Evolutionary conservation across 805 yeast species (phyloP).

Genomic region (Suhomyces faveliae): DNA sequence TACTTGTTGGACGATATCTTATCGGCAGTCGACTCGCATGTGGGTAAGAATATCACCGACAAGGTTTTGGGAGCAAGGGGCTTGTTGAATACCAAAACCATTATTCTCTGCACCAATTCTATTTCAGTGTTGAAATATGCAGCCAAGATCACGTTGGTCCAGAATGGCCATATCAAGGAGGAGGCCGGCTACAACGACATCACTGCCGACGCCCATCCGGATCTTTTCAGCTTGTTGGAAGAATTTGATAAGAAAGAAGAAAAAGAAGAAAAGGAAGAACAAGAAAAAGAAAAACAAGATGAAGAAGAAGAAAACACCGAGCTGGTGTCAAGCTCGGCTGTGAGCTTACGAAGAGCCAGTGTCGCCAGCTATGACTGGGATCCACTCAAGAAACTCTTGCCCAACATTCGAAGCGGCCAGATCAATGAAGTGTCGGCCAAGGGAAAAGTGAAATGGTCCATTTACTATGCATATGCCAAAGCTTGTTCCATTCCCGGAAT

Average conservation of each 20-base stretch:
- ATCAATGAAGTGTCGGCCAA: conserved; percentile 13
- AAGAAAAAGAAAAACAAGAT: background rate
- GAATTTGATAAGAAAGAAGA: conserved; percentile 31
- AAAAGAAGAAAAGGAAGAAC: background rate
- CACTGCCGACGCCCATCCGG: conserved; percentile 19
- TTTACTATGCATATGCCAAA: conserved; percentile 20
- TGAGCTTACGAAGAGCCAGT: conserved; percentile 29
- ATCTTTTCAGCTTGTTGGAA: conserved; percentile 32
- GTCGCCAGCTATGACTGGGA: conserved; percentile 55
- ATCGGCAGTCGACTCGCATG: conserved; percentile 30
- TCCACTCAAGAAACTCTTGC: conserved; percentile 30
- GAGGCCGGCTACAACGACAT: conserved; percentile 13
- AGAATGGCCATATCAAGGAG: conserved; percentile 20
- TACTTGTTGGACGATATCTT: conserved; percentile 27
- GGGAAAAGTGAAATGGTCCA: conserved; percentile 25
- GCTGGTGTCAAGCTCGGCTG: background rate
- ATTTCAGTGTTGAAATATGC: conserved; percentile 23
- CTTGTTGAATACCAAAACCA: conserved; percentile 23
- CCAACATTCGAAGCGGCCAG: conserved; percentile 41
- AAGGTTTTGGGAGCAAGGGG: conserved; percentile 24
- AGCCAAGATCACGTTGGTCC: conserved; percentile 19
- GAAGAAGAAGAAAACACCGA: background rate
- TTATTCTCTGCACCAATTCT: conserved; percentile 28
- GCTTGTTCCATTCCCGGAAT: conserved; percentile 46
- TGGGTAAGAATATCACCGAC: conserved; percentile 26